Evolutionary conservation across 192 early-diverging fungal genomes (phyloP).

Genomic region (Coemansia interrupta): DNA sequence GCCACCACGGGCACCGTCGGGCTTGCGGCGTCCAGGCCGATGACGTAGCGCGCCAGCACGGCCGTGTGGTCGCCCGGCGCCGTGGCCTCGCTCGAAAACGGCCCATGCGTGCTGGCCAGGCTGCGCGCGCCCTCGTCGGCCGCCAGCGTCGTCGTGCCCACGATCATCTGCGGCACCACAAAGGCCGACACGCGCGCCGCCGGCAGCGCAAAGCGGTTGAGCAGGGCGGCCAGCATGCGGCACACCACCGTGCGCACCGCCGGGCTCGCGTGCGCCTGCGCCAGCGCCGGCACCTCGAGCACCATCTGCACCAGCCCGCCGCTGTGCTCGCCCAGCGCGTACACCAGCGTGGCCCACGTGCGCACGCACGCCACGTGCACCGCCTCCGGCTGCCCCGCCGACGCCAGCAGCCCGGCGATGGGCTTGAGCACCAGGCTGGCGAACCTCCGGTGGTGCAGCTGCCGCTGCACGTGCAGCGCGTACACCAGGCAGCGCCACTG

Average conservation of each 20-base stretch:
- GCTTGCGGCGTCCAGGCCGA: slow-evolving; percentile 25
- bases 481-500: slow-evolving; percentile 54
- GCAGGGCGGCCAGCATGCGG: slow-evolving; percentile 26
- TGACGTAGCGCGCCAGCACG: slow-evolving; percentile 29
- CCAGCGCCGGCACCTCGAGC: slow-evolving; percentile 3
- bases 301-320: slow-evolving; percentile 27
- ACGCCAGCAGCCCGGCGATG: slow-evolving; percentile 16
- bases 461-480: slow-evolving; percentile 26
- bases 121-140: slow-evolving; percentile 39
- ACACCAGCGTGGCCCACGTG: slow-evolving; percentile 48
- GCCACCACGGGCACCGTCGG: slow-evolving; percentile 22
- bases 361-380: slow-evolving; percentile 37
- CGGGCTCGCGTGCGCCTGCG: not conserved
- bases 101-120: slow-evolving; percentile 38
- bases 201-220: slow-evolving; percentile 24
- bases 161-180: slow-evolving; percentile 38
- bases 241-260: slow-evolving; percentile 24
- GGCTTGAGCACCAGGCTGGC: slow-evolving; percentile 34
- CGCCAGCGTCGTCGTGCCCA: slow-evolving; percentile 47
- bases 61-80: slow-evolving; percentile 34
- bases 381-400: not conserved
- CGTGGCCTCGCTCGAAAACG: slow-evolving; percentile 33
- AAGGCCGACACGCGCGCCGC: slow-evolving; percentile 26
- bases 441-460: slow-evolving; percentile 24
- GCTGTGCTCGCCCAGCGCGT: slow-evolving; percentile 37